These are phyloP conservation scores for Nothophoma quercina DNA, from an alignment of 2,329 filamentous ascomycete genomes.

Conservation along the genomic window DNA sequence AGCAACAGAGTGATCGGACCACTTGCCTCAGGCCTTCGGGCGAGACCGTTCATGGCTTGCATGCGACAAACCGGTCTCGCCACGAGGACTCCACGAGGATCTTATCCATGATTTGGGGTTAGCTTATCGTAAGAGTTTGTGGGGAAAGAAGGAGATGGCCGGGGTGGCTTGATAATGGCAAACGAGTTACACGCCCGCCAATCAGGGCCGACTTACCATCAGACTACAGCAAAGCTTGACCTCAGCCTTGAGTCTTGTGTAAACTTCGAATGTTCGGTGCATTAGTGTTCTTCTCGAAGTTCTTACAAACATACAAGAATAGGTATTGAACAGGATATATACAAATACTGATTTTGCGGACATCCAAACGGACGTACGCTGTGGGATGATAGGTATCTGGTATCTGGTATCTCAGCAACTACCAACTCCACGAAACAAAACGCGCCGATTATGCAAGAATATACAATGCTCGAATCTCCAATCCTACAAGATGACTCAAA, in stretches of 20 bases:
- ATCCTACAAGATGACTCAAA: no score
- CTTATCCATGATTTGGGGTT: conserved; percentile 14
- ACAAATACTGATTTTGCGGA: conserved; percentile 5
- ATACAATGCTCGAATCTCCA: conserved; percentile 13
- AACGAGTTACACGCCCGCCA: conserved; percentile 9
- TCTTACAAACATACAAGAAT: background rate
- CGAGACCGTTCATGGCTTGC: background rate
- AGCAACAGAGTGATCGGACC: background rate
- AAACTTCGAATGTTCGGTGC: background rate
- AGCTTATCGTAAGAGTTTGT: conserved; percentile 14
- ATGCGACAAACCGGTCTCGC: background rate
- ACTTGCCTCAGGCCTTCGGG: background rate
- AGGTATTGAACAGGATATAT: conserved; percentile 8
- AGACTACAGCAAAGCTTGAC: background rate
- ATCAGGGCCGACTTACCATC: background rate
- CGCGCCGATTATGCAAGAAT: conserved; percentile 20
- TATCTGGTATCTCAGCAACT: conserved; percentile 14
- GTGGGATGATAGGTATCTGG: conserved; percentile 8
- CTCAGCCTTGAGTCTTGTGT: background rate
- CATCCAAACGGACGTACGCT: conserved; percentile 6
- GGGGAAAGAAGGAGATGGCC: conserved; percentile 1
- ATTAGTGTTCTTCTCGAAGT: background rate
- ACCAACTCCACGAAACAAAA: conserved; percentile 13
- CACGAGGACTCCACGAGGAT: conserved; percentile 1
- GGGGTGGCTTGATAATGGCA: conserved; percentile 9